phyloP scores from a whole-genome alignment of 257 asterid genomes.

The Solanum pinnatisectum region DNA sequence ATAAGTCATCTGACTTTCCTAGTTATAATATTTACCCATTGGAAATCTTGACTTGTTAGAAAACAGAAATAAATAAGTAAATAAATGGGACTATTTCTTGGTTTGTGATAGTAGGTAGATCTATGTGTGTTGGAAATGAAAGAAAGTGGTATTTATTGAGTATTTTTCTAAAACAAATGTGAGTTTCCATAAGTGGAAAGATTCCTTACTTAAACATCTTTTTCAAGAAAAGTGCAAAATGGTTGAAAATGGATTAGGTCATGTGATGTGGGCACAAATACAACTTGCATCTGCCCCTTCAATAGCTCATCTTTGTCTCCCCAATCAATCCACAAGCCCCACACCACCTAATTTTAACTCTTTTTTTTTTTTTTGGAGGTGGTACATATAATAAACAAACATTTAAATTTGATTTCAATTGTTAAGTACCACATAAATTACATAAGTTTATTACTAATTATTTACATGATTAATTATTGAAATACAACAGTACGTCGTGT shows the following conservation, averaged over 20 bases:
- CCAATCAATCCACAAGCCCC: not conserved
- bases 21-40: not conserved
- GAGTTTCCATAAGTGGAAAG: constrained; percentile 27
- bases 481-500: not conserved
- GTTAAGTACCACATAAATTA: not conserved
- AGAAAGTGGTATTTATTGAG: not conserved
- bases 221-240: constrained; percentile 9
- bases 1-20: not conserved
- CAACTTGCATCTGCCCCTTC: constrained; percentile 7
- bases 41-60: not conserved
- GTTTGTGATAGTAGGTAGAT: not conserved
- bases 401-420: not conserved
- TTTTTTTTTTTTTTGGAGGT: not conserved
- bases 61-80: not conserved
- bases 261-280: constrained; percentile 11
- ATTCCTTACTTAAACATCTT: constrained; percentile 6
- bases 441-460: too few relatives aligned
- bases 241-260: constrained; percentile 5
- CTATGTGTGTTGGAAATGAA: constrained; percentile 7
- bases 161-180: not conserved
- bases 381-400: not conserved
- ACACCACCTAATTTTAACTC: not conserved
- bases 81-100: not conserved
- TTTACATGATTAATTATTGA: not conserved
- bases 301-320: constrained; percentile 1